Base-by-base conservation (phyloP, 176 grass and related monocot genomes). In the Eragrostis nindensis region DNA sequence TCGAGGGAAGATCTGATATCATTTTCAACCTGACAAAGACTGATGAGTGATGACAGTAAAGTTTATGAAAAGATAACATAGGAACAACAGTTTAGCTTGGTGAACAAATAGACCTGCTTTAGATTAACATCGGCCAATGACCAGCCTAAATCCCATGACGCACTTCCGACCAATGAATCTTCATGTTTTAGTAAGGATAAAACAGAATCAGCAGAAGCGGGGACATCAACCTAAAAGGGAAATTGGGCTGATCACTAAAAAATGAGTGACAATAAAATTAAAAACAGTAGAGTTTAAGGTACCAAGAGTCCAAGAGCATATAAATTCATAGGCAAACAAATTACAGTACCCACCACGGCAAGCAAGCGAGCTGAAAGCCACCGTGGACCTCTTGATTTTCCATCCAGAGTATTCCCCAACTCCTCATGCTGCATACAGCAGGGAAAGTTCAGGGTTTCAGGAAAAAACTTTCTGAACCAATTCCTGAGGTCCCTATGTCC, bases 101-200 rank as follows among this genome's bases (percentile, higher is more conserved):
- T 62, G n/a, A 81, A 72, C 9, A 72, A 30, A 77, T 3, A 41
- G 64, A 96, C 93, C 87, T 96, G 87, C 76, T 88, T 95, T 50
- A 74, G 66, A 67, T 94, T 94, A 11, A 62, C 82, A 67, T 62
- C 56, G 7, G 70, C 74, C 80, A 93, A 79, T 79, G 92, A 84
- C 92, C 92, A 98, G 73, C 95, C 92, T 24, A 98, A 26, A 89
- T 91, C 84, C 95, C 95, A 98, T 41, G 95, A 84, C 50, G 76
- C 83, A 76, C 62, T 86, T 85, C 87, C 83, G 47, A 46, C 80
- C 70, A 80, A 86, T 78, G 83, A 49, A 50, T 78, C 80, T 6
- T 87, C 82, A 41, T 76, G 86, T 71, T 80, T 87, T 75, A 94
- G 38, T 64, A 98, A 80, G 66, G 95, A 93, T 73, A 82, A 80